These are phyloP conservation scores for Botrytis deweyae DNA, from an alignment of 2,329 filamentous ascomycete species.

Conservation along the genomic window DNA sequence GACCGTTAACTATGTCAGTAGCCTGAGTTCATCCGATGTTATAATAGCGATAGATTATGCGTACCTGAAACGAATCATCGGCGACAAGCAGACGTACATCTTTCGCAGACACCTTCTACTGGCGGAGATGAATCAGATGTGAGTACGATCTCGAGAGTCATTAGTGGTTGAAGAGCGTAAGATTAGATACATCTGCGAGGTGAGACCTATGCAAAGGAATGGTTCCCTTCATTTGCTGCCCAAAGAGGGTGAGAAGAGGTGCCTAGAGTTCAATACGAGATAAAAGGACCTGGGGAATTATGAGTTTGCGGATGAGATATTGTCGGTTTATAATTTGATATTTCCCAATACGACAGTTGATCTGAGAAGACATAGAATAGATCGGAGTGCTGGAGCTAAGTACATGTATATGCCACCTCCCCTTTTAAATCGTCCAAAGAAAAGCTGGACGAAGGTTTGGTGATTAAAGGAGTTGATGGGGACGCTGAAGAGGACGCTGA, in stretches of 20 bases:
- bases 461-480: not conserved
- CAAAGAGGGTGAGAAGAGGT: no score
- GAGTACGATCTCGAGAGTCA: not conserved
- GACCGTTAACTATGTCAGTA: not conserved
- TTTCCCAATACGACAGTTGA: not conserved
- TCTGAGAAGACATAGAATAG: not conserved
- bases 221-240: no score
- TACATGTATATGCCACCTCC: not conserved
- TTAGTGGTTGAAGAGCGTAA: not conserved
- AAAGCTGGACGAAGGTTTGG: not conserved
- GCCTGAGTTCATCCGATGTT: not conserved
- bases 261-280: no score
- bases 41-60: not conserved
- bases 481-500: not conserved
- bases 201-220: not conserved
- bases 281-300: not conserved
- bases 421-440: not conserved
- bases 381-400: not conserved
- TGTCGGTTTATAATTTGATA: not conserved
- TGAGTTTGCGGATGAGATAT: not conserved
- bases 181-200: not conserved
- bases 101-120: not conserved
- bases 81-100: not conserved
- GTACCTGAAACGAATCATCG: not conserved
- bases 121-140: not conserved